Evolutionary conservation across 495 filamentous ascomycete genomes (phyloP).

Genomic region (Hyaloscypha finlandica): DNA sequence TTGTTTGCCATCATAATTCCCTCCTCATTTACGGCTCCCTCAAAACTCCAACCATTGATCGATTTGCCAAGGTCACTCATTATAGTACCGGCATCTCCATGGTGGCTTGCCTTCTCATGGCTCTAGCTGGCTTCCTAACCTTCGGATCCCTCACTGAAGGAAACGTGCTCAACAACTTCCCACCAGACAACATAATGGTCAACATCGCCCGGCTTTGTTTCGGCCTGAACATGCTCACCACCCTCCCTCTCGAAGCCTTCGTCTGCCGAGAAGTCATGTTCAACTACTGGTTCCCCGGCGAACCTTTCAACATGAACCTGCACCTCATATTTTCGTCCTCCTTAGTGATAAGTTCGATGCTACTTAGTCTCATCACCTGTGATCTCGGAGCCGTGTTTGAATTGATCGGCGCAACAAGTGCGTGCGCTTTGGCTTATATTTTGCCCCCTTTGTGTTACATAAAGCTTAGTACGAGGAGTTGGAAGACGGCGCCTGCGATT

Average conservation of each 20-base stretch:
- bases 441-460: constrained; percentile 93
- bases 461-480: constrained; percentile 78
- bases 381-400: constrained; percentile 95
- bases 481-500: constrained; percentile 45
- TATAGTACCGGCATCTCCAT: constrained; percentile 87
- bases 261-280: constrained; percentile 97
- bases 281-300: constrained; percentile 83
- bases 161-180: constrained; percentile 98
- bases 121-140: constrained; percentile 83
- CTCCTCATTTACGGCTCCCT: constrained; percentile 97
- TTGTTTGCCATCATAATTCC: constrained; percentile 94
- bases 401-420: constrained; percentile 90
- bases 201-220: constrained; percentile 95
- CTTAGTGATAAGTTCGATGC: constrained; percentile 79
- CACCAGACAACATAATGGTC: constrained; percentile 82
- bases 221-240: constrained; percentile 97
- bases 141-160: constrained; percentile 91
- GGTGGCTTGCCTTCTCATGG: constrained; percentile 86
- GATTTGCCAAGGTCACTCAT: constrained; percentile 89
- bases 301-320: constrained; percentile 78
- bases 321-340: constrained; percentile 83
- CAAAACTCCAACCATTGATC: constrained; percentile 89
- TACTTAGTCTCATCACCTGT: constrained; percentile 77
- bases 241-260: constrained; percentile 92
- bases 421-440: constrained; percentile 92